phyloP scores from a whole-genome alignment of 2,329 filamentous ascomycete genomes.

The Penicillium paneum region DNA sequence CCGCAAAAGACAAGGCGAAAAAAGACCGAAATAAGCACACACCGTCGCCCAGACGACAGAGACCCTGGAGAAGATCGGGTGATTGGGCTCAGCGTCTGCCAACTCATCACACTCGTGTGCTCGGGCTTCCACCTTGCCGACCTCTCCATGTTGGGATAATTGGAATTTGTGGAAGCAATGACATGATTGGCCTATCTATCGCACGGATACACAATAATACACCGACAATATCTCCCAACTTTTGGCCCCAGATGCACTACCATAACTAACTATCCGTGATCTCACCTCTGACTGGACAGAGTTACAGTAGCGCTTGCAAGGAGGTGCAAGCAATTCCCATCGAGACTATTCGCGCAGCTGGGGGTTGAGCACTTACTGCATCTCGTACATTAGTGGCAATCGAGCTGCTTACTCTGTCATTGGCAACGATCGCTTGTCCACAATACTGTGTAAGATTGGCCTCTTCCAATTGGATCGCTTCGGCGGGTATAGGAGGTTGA shows the following conservation, averaged over 20 bases:
- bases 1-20: constrained; percentile 1
- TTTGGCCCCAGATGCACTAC: not conserved
- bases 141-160: not conserved
- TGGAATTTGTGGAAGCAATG: not conserved
- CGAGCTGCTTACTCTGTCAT: not conserved
- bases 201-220: not conserved
- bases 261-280: not conserved
- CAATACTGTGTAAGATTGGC: not conserved
- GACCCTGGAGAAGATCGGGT: constrained; percentile 8
- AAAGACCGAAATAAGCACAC: not conserved
- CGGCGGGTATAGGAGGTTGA: not conserved
- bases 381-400: constrained; percentile 6
- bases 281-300: not conserved
- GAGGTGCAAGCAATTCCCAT: constrained; percentile 21
- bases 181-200: not conserved
- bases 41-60: constrained; percentile 23
- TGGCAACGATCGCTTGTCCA: not conserved
- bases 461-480: not conserved
- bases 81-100: constrained; percentile 23
- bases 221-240: not conserved
- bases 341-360: constrained; percentile 10
- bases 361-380: constrained; percentile 2
- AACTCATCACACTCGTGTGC: constrained; percentile 19
- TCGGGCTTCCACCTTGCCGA: not conserved
- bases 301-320: constrained; percentile 8